These are phyloP conservation scores for Colletotrichum coccodes DNA, from an alignment of 2,329 filamentous ascomycete species.

Conservation along the genomic window DNA sequence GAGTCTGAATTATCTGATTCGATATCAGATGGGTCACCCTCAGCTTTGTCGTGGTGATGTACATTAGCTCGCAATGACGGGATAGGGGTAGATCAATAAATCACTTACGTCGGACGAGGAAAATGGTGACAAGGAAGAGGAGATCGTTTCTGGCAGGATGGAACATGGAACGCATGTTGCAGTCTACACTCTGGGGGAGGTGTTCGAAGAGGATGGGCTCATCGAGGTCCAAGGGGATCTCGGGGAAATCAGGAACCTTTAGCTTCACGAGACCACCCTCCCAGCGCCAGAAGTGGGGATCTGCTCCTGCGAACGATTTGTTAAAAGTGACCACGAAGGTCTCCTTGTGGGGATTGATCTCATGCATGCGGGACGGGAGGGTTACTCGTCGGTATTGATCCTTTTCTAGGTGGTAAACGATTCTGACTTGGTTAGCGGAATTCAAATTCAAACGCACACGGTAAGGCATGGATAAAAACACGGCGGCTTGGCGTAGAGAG, in stretches of 20 bases:
- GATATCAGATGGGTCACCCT: no score
- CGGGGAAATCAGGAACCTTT: not conserved
- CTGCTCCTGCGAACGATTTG: no score
- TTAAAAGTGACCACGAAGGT: not conserved
- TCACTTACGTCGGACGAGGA: not conserved
- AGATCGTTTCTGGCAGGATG: constrained; percentile 1
- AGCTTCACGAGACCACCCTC: not conserved
- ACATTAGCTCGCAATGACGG: not conserved
- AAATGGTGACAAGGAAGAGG: not conserved
- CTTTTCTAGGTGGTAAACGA: constrained; percentile 9
- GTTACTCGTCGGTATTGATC: not conserved
- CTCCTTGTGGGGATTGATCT: not conserved
- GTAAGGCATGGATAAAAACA: not conserved
- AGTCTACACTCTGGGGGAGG: no score
- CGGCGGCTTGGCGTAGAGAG: not conserved
- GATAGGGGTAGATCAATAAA: not conserved
- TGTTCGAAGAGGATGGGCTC: not conserved
- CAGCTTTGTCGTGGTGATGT: not conserved
- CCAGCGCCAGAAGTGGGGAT: constrained; percentile 16
- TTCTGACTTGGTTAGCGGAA: not conserved
- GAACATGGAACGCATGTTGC: not conserved
- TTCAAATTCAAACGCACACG: not conserved
- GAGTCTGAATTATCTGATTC: no score
- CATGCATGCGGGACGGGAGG: not conserved
- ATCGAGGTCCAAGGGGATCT: not conserved